A percentile compares a stretch with the other conserved stretches of the same genome.
These are phyloP conservation scores for Jatropha curcas DNA, from an alignment of 345 rosid genomes.

Conservation along the genomic window DNA sequence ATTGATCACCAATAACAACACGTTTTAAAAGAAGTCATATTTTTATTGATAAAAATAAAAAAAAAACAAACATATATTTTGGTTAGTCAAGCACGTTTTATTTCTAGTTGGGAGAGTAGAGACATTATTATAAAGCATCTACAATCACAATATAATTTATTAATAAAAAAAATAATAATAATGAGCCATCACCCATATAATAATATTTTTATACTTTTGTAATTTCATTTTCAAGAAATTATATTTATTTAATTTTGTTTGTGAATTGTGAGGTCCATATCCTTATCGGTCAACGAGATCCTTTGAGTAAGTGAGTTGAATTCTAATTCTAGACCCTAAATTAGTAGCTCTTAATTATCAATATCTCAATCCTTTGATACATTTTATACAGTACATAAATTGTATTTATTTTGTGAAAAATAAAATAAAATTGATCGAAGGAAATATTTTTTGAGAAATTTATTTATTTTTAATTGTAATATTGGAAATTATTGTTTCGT, in stretches of 20 bases:
- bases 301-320: constrained; percentile 8
- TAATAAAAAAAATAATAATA: constrained; percentile 1
- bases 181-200: background rate
- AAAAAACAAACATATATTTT: no score
- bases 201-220: background rate
- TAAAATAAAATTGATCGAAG: no score
- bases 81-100: constrained; percentile 44
- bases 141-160: background rate
- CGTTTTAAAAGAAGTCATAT: constrained; percentile 7
- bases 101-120: background rate
- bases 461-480: no score
- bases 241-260: background rate
- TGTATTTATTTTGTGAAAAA: no score
- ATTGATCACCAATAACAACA: constrained; percentile 18
- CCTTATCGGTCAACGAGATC: constrained; percentile 4
- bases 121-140: no score
- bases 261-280: background rate
- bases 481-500: no score
- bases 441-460: no score
- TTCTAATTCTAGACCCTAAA: background rate
- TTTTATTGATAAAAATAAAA: background rate
- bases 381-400: no score
- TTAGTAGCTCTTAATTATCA: background rate
- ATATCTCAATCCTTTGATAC: background rate
- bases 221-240: constrained; percentile 2